Percentiles rank a stretch among this genome's conserved stretches.
Evolutionary conservation across 2,329 filamentous ascomycete species (phyloP).

Genomic region (Cladosporium sp.): DNA sequence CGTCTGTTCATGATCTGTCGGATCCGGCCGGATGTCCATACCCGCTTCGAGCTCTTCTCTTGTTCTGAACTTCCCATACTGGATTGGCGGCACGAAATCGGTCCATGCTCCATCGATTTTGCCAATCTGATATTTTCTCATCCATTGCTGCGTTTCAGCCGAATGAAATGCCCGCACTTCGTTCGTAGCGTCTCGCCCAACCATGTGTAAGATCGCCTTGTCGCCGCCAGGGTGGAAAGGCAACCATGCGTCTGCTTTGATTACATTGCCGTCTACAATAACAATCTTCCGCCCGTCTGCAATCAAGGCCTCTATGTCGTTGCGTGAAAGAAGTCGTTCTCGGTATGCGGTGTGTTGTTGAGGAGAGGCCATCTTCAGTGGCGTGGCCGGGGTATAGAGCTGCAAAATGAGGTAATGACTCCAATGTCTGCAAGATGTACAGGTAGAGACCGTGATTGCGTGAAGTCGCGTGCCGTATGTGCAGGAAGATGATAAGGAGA

Average conservation of each 20-base stretch:
- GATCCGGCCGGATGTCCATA: background rate
- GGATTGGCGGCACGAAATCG: conserved; percentile 87
- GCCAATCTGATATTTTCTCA: conserved; percentile 79
- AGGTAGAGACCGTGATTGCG: background rate
- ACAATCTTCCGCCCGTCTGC: conserved; percentile 73
- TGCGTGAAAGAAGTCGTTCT: conserved; percentile 23
- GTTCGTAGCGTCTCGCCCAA: conserved; percentile 66
- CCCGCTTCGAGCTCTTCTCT: conserved; percentile 34
- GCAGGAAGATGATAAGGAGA: background rate
- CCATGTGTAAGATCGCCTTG: conserved; percentile 86
- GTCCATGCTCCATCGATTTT: conserved; percentile 72
- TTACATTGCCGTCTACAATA: conserved; percentile 71
- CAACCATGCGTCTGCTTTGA: conserved; percentile 85
- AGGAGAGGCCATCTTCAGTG: conserved; percentile 13
- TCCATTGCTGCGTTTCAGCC: conserved; percentile 63
- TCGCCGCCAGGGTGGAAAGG: conserved; percentile 88
- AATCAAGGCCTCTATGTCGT: conserved; percentile 68
- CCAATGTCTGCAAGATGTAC: background rate
- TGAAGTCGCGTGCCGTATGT: background rate
- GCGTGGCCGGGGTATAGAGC: no score
- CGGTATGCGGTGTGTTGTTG: conserved; percentile 11
- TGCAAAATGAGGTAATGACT: no score
- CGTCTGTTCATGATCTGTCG: conserved; percentile 27
- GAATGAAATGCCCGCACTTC: conserved; percentile 96
- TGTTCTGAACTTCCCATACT: conserved; percentile 71